Percentiles rank a stretch among this genome's conserved stretches.
Conservation (phyloP, 2,329 filamentous ascomycete species). For the Lasiodiplodia citricola region DNA sequence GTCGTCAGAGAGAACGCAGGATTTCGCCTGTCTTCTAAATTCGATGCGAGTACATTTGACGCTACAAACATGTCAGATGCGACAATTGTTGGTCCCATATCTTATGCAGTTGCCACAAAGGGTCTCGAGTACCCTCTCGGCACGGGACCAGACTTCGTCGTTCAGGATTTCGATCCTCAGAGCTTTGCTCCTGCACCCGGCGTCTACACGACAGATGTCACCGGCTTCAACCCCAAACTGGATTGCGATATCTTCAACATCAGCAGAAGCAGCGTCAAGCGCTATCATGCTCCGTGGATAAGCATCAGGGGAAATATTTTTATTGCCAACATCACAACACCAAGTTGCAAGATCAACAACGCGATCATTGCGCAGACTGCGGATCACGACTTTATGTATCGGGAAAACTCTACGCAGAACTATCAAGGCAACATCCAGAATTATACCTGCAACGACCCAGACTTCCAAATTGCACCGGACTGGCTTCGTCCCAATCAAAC, state of each 20-base stretch:
- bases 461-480: no score
- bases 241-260: not conserved
- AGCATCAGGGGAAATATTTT: not conserved
- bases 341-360: not conserved
- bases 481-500: not conserved
- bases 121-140: not conserved
- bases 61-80: not conserved
- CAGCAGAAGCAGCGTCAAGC: no score
- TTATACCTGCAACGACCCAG: not conserved
- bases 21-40: not conserved
- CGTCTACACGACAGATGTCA: not conserved
- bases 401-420: not conserved
- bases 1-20: not conserved
- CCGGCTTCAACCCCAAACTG: not conserved
- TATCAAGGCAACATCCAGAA: not conserved
- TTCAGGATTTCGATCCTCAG: not conserved
- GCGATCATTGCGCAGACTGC: not conserved
- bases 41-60: not conserved
- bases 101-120: not conserved
- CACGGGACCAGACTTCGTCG: not conserved
- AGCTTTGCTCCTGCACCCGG: not conserved
- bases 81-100: not conserved
- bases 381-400: not conserved
- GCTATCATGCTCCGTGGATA: not conserved
- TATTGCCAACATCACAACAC: not conserved